Base-by-base conservation (phyloP, 1,139 yeast genomes). In the Yamadazyma membranifaciens region DNA sequence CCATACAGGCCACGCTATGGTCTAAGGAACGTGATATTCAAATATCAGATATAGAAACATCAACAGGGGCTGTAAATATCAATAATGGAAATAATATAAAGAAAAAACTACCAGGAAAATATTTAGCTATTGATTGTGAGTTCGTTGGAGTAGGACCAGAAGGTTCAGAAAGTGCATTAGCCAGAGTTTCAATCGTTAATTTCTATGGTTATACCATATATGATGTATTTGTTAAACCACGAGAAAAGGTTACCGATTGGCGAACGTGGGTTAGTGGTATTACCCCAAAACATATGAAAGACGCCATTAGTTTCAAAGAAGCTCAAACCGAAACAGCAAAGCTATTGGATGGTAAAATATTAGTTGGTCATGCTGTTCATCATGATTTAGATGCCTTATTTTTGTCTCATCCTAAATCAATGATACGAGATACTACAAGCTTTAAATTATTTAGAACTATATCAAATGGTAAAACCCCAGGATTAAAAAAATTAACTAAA, bases 191-290 rank as follows among this genome's bases (percentile, higher is more conserved):
- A 0, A 67, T 91, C 10, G 96, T 91, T 3, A 88, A 91, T 58
- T 87, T 73, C 56, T 83, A 78, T 56, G 97, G 98, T 0, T 75
- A 77, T 49, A 73, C 80, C 0, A 56, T 91, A 0, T 67, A 83
- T 46, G 97, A 91, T 59, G 67, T 73, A 34, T 89, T 73, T 62
- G 97, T 91, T 1, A 70, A 69, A 48, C 97, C 97, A 2, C 64
- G 69, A 30, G 89, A 83, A 50, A 67, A 66, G 40, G 96, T 91
- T 2, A 82, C 91, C 0, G 95, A 89, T 59, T 91, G 94, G 89
- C 74, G 97, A 59, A 91, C 97, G 0, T 82, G 91, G 87, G 95
- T 87, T n/a, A 83, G 94, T 59, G 98, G 98, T 12, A 79, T 91
- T 3, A 69, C 81, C 2, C 86, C 95, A 0, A 61, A 64, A 7